Evolutionary conservation across 2,329 filamentous ascomycete species (phyloP).

Genomic region (Alternaria gaisen): DNA sequence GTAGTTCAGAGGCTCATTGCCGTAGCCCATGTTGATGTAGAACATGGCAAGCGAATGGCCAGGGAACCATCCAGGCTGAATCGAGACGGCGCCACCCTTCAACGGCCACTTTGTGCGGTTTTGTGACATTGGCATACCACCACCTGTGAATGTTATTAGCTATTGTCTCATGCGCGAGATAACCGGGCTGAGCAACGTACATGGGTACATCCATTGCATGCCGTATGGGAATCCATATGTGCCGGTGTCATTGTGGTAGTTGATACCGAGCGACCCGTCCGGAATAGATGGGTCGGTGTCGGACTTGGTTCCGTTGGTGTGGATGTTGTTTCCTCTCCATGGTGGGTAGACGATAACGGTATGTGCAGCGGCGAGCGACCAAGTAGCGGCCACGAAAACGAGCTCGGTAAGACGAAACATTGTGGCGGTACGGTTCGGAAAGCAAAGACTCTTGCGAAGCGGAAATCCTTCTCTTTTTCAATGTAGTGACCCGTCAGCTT

Average conservation of each 20-base stretch:
- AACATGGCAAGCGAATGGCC: constrained; percentile 84
- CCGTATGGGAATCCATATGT: constrained; percentile 75
- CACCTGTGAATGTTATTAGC: constrained; percentile 66
- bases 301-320: constrained; percentile 71
- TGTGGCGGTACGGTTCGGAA: constrained; percentile 15
- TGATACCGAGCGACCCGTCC: constrained; percentile 57
- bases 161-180: background rate
- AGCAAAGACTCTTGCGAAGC: constrained; percentile 5
- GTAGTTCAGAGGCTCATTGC: constrained; percentile 84
- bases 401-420: constrained; percentile 49
- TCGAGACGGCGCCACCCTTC: constrained; percentile 82
- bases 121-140: constrained; percentile 76
- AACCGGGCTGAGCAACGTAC: constrained; percentile 63
- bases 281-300: constrained; percentile 48
- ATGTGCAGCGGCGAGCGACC: constrained; percentile 68
- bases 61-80: constrained; percentile 96
- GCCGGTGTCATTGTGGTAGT: constrained; percentile 57
- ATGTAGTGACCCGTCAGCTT: constrained; percentile 13
- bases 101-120: constrained; percentile 96
- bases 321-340: constrained; percentile 85
- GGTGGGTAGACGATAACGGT: constrained; percentile 87
- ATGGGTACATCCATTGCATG: constrained; percentile 96
- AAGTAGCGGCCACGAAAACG: constrained; percentile 44
- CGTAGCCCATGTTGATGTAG: constrained; percentile 91
- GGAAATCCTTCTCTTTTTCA: constrained; percentile 17